Percentiles rank a stretch among this genome's conserved stretches.
phyloP scores from a whole-genome alignment of 2,329 filamentous ascomycete species.

The Fusarium sp. region DNA sequence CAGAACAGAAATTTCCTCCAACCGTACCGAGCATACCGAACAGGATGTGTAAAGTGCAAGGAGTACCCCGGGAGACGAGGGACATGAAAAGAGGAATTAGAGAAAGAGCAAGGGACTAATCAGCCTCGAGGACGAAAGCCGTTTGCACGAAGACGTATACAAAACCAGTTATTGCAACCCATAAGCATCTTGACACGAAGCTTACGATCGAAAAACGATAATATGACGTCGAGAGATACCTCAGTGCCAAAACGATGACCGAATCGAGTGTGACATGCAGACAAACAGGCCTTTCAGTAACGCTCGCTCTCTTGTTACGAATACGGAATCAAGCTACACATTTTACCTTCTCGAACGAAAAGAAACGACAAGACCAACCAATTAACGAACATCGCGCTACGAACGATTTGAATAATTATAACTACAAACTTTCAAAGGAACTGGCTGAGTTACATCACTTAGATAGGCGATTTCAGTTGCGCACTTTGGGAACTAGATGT shows the following conservation, averaged over 20 bases:
- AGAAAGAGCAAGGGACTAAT: neutral
- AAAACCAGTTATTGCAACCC: neutral
- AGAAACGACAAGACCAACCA: too few species aligned
- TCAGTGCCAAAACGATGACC: fast-evolving
- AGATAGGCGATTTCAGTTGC: too few species aligned
- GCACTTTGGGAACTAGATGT: too few species aligned
- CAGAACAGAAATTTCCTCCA: neutral
- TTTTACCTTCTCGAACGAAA: neutral
- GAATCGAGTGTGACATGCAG: neutral
- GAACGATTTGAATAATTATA: neutral
- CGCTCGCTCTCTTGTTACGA: neutral
- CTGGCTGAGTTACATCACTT: too few species aligned
- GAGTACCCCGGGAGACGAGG: too few species aligned
- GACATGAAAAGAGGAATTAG: too few species aligned
- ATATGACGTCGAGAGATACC: fast-evolving
- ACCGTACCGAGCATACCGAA: too few species aligned
- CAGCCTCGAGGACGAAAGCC: neutral
- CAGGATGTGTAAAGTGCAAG: neutral
- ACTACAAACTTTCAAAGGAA: neutral
- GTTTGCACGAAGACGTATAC: neutral
- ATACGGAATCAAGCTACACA: neutral
- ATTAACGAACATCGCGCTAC: neutral
- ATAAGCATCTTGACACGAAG: too few species aligned
- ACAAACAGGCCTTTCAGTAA: neutral
- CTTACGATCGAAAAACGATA: too few species aligned